Evolutionary conservation across 1,284 basidiomycete species (phyloP), one percentile per base, ranked within the genome.

Genomic region (Boletellus deceptivus): DNA sequence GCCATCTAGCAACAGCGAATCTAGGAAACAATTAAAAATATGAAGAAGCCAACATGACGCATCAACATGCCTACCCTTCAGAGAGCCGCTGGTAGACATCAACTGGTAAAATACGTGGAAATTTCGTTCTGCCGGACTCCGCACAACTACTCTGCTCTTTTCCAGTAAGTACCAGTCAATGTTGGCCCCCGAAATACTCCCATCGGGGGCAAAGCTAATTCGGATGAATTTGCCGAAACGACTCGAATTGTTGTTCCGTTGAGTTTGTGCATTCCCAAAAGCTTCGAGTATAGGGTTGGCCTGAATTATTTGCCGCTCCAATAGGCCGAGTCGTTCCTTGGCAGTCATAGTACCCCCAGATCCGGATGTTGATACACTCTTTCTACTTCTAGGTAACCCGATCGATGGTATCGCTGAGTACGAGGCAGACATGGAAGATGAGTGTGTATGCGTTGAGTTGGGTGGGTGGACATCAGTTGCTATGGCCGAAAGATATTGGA

Each of bases 81-180:
- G 66, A 25, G 68, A 69, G 18, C 75, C 79, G 49, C 75, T 84
- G 18, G 84, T 88, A 35, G 84, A 87, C 66, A 89, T 75, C 24
- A 93, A 70, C 72, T 98, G 94, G 70, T 99, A 99, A 70, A 99
- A 99, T 3, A 98, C 90, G 67, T 99, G 97, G 69, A 99, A 99
- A 66, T 83, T 90, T 45, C 97, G 80, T 70, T 99, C 97, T 0
- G 90, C 90, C 53, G 87, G 83, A 57, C 84, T 91, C 43, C 95
- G 77, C n/a, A 85, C 81, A 3, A 94, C 91, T 1, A 99, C 95
- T 61, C 97, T 75, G 67, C 93, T 96, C 78, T 99, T 99, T 76
- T 99, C 97, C 43, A 99, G 75, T 37, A 99, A 77, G 68, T 99
- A 99, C 97, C 97, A 99, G 68, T 99, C 95, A 56, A 99, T 96